A percentile compares a stretch with the other conserved stretches of the same genome.
These are phyloP conservation scores for Boletus sp. DNA, from an alignment of 768 basidiomycete genomes.

Conservation along the genomic window DNA sequence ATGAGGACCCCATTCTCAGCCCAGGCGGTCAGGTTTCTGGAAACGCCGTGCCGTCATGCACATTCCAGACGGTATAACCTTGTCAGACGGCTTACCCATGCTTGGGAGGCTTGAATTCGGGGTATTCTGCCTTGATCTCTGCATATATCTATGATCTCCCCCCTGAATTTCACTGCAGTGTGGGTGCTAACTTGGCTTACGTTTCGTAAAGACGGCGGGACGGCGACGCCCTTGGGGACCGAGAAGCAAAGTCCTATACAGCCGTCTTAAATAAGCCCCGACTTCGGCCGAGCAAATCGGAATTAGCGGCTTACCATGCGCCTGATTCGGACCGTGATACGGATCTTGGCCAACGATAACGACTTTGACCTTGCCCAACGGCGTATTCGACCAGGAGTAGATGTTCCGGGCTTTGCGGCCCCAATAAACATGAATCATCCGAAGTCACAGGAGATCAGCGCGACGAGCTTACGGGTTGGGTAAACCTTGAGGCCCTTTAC, in stretches of 20 bases:
- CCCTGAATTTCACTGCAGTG: constrained; percentile 10
- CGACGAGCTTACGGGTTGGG: constrained; percentile 56
- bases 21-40: constrained; percentile 77
- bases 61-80: constrained; percentile 6
- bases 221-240: constrained; percentile 69
- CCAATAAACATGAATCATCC: constrained; percentile 7
- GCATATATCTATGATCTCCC: constrained; percentile 65
- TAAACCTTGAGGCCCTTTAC: constrained; percentile 57
- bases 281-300: constrained; percentile 1
- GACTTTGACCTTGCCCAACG: constrained; percentile 78
- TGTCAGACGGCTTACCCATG: constrained; percentile 64
- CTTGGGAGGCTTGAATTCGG: constrained; percentile 70
- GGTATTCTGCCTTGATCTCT: constrained; percentile 81
- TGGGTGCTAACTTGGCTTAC: constrained; percentile 38
- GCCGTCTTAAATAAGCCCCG: constrained; percentile 4
- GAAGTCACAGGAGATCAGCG: constrained; percentile 26
- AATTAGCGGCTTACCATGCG: constrained; percentile 59
- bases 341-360: constrained; percentile 93
- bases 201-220: constrained; percentile 83
- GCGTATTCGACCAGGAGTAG: constrained; percentile 90
- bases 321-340: constrained; percentile 77
- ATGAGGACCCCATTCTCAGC: constrained; percentile 85
- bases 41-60: constrained; percentile 2
- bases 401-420: constrained; percentile 65
- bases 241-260: constrained; percentile 79